Evolutionary conservation across 257 asterid species (phyloP), one percentile per base, ranked within the genome.

Genomic region (Solanum pinnatisectum): DNA sequence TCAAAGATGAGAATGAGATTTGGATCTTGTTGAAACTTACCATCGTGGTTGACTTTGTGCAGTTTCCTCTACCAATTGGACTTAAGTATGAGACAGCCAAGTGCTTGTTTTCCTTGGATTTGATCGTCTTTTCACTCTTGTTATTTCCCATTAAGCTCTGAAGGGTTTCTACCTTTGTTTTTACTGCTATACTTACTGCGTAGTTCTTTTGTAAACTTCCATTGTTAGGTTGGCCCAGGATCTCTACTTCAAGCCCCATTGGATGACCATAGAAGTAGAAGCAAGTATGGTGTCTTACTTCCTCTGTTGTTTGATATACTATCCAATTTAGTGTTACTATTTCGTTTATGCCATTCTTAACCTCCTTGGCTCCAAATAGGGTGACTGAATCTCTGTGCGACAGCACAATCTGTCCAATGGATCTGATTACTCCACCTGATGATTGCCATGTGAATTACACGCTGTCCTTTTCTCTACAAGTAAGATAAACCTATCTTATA

Each of bases 371-470:
- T 30, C 89, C 86, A 87, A 87, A 90, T 89, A 96, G 99, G 98
- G 95, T 92, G 88, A 95, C 97, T 8, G 93, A 92, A 91, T 91
- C 98, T 79, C 99, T 95, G 87, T 96, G 99, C 85, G 98, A 92
- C 90, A 94, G 94, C 91, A 78, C 97, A 86, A 89, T 90, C 87
- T 96, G 99, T 91, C 99, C 99, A 82, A 72, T 78, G 93, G 99
- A 96, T 93, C 92, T 96, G 90, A 95, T 96, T 88, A 88, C 92
- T 87, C 99, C 99, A 72, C 99, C 98, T 65, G 99, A 96, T 90
- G 99, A 96, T 91, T 96, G 99, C 88, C 98, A 96, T 93, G 99
- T 94, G 89, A 96, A 96, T 90, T 95, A 96, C 87, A 96, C 99
- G 15, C 88, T 95, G 89, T 93, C 98, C 81, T 96, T 95, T 93